Percentiles rank a stretch among this genome's conserved stretches.
phyloP scores from a whole-genome alignment of 768 basidiomycete species.

The Lactifluus piperatus region DNA sequence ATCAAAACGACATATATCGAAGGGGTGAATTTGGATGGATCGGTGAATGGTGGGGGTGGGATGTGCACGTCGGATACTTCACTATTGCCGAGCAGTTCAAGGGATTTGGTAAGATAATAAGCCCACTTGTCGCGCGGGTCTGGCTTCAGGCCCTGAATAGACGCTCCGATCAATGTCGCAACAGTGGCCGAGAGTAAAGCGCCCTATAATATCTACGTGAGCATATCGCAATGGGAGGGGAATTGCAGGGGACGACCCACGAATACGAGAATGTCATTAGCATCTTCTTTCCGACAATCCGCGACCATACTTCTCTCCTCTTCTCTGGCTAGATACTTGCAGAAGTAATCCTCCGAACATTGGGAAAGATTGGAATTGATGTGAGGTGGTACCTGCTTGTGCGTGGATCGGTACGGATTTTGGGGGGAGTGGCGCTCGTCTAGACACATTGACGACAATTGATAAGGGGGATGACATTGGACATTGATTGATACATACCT shows the following conservation, averaged over 20 bases:
- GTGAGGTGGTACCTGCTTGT: neutral
- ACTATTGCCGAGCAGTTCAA: neutral
- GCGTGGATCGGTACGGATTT: neutral
- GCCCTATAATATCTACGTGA: neutral
- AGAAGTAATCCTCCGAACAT: neutral
- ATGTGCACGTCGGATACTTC: neutral
- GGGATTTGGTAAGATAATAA: slow-evolving; percentile 4
- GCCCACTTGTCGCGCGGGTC: slow-evolving; percentile 9
- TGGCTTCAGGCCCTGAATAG: neutral
- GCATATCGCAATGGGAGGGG: neutral
- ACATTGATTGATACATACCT: neutral
- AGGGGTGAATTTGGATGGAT: neutral
- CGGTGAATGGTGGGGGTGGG: neutral
- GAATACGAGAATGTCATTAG: slow-evolving; percentile 2
- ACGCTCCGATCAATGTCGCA: slow-evolving; percentile 5
- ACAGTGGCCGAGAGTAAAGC: slow-evolving; percentile 7
- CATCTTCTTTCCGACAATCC: neutral
- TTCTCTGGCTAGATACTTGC: neutral
- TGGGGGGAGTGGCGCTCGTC: neutral
- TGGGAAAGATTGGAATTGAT: neutral
- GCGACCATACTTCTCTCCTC: neutral
- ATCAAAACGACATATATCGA: neutral
- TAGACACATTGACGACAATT: neutral
- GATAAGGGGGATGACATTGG: neutral
- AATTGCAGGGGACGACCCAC: neutral